phyloP scores from a whole-genome alignment of 768 basidiomycete genomes.

The Royoungia palumana region DNA sequence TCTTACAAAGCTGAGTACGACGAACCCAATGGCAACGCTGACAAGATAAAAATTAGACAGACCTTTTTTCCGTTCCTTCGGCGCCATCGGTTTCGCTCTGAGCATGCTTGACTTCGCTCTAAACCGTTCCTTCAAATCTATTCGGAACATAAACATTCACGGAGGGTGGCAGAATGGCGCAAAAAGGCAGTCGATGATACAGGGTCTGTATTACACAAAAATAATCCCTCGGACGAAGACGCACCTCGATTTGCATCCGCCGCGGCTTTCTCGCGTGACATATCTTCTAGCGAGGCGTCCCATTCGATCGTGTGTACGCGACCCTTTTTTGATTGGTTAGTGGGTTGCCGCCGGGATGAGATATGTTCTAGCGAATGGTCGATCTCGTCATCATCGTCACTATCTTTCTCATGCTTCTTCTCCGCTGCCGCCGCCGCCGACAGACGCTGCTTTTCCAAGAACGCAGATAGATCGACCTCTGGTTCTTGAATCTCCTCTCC shows the following conservation, averaged over 20 bases:
- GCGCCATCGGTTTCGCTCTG: slow-evolving; percentile 34
- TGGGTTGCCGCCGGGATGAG: slow-evolving; percentile 26
- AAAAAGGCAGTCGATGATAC: too few species aligned
- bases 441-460: slow-evolving; percentile 61
- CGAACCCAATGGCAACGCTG: not conserved
- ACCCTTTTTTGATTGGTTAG: slow-evolving; percentile 50
- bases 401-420: not conserved
- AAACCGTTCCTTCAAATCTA: slow-evolving; percentile 61
- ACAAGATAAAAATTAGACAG: not conserved
- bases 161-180: not conserved
- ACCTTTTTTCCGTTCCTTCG: slow-evolving; percentile 41
- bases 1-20: slow-evolving; percentile 22
- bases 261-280: slow-evolving; percentile 65
- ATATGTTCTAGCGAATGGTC: slow-evolving; percentile 58
- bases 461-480: slow-evolving; percentile 66
- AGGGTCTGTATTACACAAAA: too few species aligned
- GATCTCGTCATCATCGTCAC: slow-evolving; percentile 40
- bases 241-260: slow-evolving; percentile 76
- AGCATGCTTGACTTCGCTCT: slow-evolving; percentile 52
- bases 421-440: slow-evolving; percentile 29
- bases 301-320: slow-evolving; percentile 63
- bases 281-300: slow-evolving; percentile 60
- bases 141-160: not conserved
- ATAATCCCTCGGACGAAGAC: slow-evolving; percentile 4
- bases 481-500: slow-evolving; percentile 68